phyloP scores from a whole-genome alignment of 2,329 filamentous ascomycete genomes.

The Scopulariopsis brevicaulis region DNA sequence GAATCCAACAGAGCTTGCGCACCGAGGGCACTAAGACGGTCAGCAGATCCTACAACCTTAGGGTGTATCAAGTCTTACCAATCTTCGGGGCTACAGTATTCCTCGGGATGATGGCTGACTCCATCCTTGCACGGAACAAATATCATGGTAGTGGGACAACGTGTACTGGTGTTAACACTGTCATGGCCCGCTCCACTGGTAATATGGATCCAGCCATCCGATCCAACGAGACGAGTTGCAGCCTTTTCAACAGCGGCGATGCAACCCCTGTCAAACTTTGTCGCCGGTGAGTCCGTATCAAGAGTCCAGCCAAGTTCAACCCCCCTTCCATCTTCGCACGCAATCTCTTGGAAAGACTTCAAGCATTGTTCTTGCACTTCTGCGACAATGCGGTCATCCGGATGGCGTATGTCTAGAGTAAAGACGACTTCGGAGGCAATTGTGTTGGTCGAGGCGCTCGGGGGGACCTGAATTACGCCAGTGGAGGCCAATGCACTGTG shows the following conservation, averaged over 20 bases:
- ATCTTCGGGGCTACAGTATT: constrained; percentile 22
- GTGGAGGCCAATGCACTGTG: constrained; percentile 15
- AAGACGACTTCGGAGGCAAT: constrained; percentile 55
- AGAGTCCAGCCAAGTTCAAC: constrained; percentile 33
- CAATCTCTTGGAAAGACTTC: not conserved
- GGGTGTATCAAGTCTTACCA: too few species aligned
- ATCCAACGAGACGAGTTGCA: constrained; percentile 37
- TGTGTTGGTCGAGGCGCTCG: constrained; percentile 58
- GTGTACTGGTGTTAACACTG: constrained; percentile 16
- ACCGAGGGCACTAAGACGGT: constrained; percentile 13
- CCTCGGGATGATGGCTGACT: constrained; percentile 23
- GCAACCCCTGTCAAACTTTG: constrained; percentile 54
- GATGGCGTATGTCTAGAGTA: constrained; percentile 53
- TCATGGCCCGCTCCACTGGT: constrained; percentile 27
- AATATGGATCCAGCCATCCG: constrained; percentile 14
- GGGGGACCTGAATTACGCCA: constrained; percentile 19
- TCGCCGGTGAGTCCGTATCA: constrained; percentile 45
- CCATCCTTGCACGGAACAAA: constrained; percentile 23
- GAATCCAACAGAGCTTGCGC: constrained; percentile 16
- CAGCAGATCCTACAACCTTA: too few species aligned
- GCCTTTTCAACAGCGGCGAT: constrained; percentile 51
- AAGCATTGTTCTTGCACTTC: constrained; percentile 7
- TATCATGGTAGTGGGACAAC: constrained; percentile 24
- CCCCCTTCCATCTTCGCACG: not conserved
- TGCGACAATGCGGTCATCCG: constrained; percentile 39